A percentile compares a stretch with the other conserved stretches of the same genome.
Conservation (phyloP, 2,329 filamentous ascomycete genomes). For the Aspergillus japonicus region DNA sequence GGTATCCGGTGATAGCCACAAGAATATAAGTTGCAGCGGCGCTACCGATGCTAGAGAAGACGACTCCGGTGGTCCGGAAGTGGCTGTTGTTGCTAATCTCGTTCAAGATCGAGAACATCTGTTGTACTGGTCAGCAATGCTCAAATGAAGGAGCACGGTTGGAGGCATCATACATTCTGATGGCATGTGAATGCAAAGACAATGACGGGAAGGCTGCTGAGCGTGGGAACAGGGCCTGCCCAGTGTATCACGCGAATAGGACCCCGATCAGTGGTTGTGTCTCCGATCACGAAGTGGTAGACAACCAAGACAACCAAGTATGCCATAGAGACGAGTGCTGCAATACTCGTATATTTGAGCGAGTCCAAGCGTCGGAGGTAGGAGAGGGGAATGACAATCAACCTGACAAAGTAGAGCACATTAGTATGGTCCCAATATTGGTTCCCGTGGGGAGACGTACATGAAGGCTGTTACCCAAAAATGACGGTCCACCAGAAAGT, state of each 20-base stretch:
- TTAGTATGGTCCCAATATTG: slow-evolving; percentile 16
- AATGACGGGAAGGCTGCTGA: slow-evolving; percentile 89
- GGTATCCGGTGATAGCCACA: slow-evolving; percentile 90
- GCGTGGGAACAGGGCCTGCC: slow-evolving; percentile 72
- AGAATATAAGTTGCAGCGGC: slow-evolving; percentile 85
- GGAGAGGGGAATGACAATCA: slow-evolving; percentile 89
- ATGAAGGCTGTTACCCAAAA: slow-evolving; percentile 99
- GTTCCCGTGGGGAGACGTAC: slow-evolving; percentile 42
- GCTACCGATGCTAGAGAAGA: slow-evolving; percentile 79
- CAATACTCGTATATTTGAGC: slow-evolving; percentile 91
- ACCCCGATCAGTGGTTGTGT: slow-evolving; percentile 71
- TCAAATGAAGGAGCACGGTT: neutral
- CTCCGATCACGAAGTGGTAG: slow-evolving; percentile 80
- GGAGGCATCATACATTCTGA: slow-evolving; percentile 70
- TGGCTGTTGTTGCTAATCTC: slow-evolving; percentile 86
- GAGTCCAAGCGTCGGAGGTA: slow-evolving; percentile 91
- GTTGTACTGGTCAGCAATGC: slow-evolving; percentile 6
- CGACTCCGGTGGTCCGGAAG: slow-evolving; percentile 72
- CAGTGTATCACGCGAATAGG: slow-evolving; percentile 74
- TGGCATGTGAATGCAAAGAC: slow-evolving; percentile 99
- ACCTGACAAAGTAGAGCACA: slow-evolving; percentile 47
- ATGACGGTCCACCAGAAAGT: slow-evolving; percentile 81
- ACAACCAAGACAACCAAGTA: slow-evolving; percentile 92
- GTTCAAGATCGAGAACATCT: slow-evolving; percentile 99
- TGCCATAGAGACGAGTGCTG: slow-evolving; percentile 87